These are phyloP conservation scores for Coffea canephora DNA, from an alignment of 257 asterid genomes.

Conservation along the genomic window DNA sequence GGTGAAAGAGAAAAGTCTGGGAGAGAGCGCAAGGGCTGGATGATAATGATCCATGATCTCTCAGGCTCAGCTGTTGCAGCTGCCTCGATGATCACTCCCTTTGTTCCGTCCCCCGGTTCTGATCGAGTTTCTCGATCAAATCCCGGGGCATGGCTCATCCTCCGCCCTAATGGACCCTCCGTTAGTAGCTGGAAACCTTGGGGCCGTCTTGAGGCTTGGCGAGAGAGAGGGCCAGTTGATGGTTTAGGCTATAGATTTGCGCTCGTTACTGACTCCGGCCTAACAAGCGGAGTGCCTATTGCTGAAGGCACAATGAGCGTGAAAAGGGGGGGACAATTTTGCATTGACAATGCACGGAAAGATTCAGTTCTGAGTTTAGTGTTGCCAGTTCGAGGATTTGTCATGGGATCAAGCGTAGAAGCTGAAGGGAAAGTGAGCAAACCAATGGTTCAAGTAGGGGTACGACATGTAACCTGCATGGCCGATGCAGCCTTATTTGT, in stretches of 20 bases:
- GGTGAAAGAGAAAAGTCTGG: slow-evolving; percentile 47
- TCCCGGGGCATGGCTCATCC: slow-evolving; percentile 91
- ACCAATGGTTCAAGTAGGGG: slow-evolving; percentile 74
- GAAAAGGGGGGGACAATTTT: slow-evolving; percentile 64
- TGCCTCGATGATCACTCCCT: slow-evolving; percentile 91
- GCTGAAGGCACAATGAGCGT: slow-evolving; percentile 71
- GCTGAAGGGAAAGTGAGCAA: slow-evolving; percentile 70
- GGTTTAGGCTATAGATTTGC: slow-evolving; percentile 81
- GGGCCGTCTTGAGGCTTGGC: slow-evolving; percentile 97
- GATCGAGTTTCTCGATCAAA: slow-evolving; percentile 83
- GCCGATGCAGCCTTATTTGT: slow-evolving; percentile 78
- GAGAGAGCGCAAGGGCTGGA: slow-evolving; percentile 84
- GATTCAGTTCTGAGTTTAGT: slow-evolving; percentile 36
- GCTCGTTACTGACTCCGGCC: slow-evolving; percentile 58
- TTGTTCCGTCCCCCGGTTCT: slow-evolving; percentile 74
- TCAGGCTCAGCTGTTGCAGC: slow-evolving; percentile 94
- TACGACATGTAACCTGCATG: slow-evolving; percentile 71
- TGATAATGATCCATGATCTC: slow-evolving; percentile 68
- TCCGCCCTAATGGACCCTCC: slow-evolving; percentile 64
- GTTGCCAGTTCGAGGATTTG: slow-evolving; percentile 57
- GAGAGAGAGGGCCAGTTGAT: slow-evolving; percentile 66
- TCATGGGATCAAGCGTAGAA: slow-evolving; percentile 73
- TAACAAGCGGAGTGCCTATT: slow-evolving; percentile 56
- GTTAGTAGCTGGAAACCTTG: slow-evolving; percentile 91
- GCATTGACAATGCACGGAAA: slow-evolving; percentile 50